A percentile compares a stretch with the other conserved stretches of the same genome.
Conservation (phyloP, 108 stramenopile genomes). For the Skeletonema grethae region DNA sequence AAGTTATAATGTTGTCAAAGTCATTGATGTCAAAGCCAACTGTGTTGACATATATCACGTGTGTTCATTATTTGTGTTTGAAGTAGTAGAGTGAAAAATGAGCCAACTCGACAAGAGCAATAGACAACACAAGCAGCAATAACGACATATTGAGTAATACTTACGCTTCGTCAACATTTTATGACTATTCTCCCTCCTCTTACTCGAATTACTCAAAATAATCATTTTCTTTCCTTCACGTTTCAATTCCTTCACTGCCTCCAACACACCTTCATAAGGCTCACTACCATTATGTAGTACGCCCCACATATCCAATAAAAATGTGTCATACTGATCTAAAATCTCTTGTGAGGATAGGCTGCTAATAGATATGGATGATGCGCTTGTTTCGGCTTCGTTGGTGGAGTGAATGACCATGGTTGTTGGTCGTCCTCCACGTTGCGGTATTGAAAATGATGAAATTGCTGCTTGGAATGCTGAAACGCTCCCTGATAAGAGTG, state of each 20-base stretch:
- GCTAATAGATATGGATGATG: background rate
- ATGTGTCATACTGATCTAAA: conserved; percentile 73
- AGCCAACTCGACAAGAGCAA: background rate
- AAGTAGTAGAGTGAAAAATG: background rate
- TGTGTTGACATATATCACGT: background rate
- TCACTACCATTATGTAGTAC: conserved; percentile 88
- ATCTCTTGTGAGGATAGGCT: conserved; percentile 41
- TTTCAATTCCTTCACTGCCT: conserved; percentile 64
- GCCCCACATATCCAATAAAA: conserved; percentile 93
- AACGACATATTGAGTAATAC: conserved; percentile 5
- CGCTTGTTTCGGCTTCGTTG: background rate
- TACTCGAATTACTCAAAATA: conserved; percentile 87
- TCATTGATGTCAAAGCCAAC: conserved; percentile 65
- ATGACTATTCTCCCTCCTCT: conserved; percentile 61
- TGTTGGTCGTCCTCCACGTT: background rate
- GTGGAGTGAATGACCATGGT: conserved; percentile 5
- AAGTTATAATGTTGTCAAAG: conserved; percentile 78
- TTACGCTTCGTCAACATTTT: conserved; percentile 57
- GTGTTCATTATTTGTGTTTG: background rate
- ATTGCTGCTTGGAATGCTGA: background rate
- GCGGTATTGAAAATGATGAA: background rate
- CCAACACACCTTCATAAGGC: conserved; percentile 83
- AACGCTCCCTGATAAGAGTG: background rate
- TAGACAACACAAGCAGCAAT: background rate
- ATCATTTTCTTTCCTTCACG: conserved; percentile 68